Base-by-base conservation (phyloP, 2,329 filamentous ascomycete species). In the Pseudogymnoascus sp. region DNA sequence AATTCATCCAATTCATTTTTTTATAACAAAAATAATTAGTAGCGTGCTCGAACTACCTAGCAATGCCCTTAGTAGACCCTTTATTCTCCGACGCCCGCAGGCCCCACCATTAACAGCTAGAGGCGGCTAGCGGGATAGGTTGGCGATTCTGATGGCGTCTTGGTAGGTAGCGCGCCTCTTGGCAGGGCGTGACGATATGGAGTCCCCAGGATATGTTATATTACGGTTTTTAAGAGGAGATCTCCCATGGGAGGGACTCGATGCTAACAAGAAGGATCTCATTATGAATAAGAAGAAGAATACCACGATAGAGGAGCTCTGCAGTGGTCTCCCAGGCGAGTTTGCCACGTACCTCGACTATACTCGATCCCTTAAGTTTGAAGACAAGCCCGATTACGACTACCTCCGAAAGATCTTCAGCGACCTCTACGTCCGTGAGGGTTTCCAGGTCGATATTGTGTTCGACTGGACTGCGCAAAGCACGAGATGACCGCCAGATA, bases 201-300 rank as follows among this genome's bases (percentile, higher is more conserved):
- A 99, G 77, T 97, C 93, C 63, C 84, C 99, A 58, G 94, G 94
- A 70, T 97, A 99, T 70, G 94, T 99, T 72, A 97, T 99, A 92
- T 89, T 99, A 65, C 99, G 99, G 84, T 99, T 99, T 81, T 97
- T 93, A 83, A 93, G 94, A 77, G 94, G 94, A 65, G 97, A 92
- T 66, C 91, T 99, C 62, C 94, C 94, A 64, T 99, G 94, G 94
- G 94, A 99, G 81, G 94, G 94, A 62, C 83, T 97, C 61, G 97
- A 97, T 85, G 93, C 93, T 79, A 93, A 93, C 69, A 97, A 92
- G 68, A 97, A 97, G 87, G 94, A 99, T 79, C 87, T 93, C 67
- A 99, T 99, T 79, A 97, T 97, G 93, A 94, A 99, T 84, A 99
- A 99, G 88, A 99, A 99, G 90, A 97, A 97, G 94, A 99, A 94